Conservation (phyloP, 768 basidiomycete genomes). For the Chalciporus chontae region DNA sequence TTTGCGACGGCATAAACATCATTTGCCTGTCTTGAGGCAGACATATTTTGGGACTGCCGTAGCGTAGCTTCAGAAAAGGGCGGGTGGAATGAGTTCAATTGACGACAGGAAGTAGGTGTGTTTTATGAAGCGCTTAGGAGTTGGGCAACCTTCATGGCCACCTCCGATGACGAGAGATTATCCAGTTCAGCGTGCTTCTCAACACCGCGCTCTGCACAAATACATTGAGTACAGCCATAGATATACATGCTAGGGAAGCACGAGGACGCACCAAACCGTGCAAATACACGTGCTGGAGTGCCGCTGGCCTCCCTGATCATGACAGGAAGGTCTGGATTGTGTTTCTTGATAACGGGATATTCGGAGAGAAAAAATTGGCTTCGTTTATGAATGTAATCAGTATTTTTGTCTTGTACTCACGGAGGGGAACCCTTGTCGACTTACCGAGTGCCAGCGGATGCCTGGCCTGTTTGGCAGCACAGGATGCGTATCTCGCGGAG, state of each 20-base stretch:
- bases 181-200: conserved; percentile 83
- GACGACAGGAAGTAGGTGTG: conserved; percentile 1
- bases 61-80: neutral
- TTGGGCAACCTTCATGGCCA: conserved; percentile 65
- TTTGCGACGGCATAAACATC: neutral
- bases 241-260: conserved; percentile 9
- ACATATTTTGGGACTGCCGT: neutral
- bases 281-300: conserved; percentile 80
- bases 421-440: conserved; percentile 17
- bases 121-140: conserved; percentile 41
- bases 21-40: neutral
- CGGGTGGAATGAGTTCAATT: conserved; percentile 6
- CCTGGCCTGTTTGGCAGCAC: conserved; percentile 71
- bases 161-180: conserved; percentile 66
- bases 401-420: neutral
- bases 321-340: conserved; percentile 84
- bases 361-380: conserved; percentile 79
- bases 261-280: conserved; percentile 69
- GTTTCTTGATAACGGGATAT: conserved; percentile 72
- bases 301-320: conserved; percentile 77
- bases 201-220: conserved; percentile 62
- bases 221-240: conserved; percentile 15
- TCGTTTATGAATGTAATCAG: conserved; percentile 7
- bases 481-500: conserved; percentile 78
- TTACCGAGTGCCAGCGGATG: conserved; percentile 79